phyloP scores from a whole-genome alignment of 345 rosid genomes.

The Erysimum cheiranthoides region DNA sequence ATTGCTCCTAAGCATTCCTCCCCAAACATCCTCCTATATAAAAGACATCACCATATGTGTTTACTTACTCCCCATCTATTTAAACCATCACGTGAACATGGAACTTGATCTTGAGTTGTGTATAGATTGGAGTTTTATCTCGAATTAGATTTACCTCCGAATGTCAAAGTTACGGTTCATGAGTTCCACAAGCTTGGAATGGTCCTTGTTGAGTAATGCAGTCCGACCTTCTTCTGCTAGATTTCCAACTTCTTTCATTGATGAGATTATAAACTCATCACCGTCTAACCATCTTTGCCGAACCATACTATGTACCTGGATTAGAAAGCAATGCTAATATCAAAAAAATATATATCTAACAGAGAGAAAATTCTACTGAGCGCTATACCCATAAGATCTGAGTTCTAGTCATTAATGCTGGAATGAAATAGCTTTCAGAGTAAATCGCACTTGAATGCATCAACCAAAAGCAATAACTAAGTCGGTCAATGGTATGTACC shows the following conservation, averaged over 20 bases:
- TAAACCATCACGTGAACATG: not conserved
- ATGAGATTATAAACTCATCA: conserved; percentile 70
- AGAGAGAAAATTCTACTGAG: not conserved
- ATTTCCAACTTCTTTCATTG: conserved; percentile 75
- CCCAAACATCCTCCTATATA: conserved; percentile 77
- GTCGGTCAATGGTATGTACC: conserved; percentile 52
- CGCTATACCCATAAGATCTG: not conserved
- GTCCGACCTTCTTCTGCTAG: conserved; percentile 69
- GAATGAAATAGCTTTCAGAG: not conserved
- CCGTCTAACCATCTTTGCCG: conserved; percentile 91
- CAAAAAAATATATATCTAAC: not conserved
- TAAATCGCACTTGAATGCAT: not conserved
- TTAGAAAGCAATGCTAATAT: conserved; percentile 17
- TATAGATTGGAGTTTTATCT: not conserved
- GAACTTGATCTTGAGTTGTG: not conserved
- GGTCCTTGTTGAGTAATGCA: conserved; percentile 67
- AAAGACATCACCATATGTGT: not conserved
- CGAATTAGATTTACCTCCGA: conserved; percentile 58
- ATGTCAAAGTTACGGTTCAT: conserved; percentile 88
- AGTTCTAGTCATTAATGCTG: conserved; percentile 6
- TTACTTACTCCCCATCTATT: not conserved
- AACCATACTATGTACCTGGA: conserved; percentile 89
- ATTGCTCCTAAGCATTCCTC: conserved; percentile 73
- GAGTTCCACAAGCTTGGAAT: conserved; percentile 67
- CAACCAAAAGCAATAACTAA: not conserved